Percentiles rank a stretch among this genome's conserved stretches.
Conservation (phyloP, 2,329 filamentous ascomycete genomes). For the Diplodia seriata region DNA sequence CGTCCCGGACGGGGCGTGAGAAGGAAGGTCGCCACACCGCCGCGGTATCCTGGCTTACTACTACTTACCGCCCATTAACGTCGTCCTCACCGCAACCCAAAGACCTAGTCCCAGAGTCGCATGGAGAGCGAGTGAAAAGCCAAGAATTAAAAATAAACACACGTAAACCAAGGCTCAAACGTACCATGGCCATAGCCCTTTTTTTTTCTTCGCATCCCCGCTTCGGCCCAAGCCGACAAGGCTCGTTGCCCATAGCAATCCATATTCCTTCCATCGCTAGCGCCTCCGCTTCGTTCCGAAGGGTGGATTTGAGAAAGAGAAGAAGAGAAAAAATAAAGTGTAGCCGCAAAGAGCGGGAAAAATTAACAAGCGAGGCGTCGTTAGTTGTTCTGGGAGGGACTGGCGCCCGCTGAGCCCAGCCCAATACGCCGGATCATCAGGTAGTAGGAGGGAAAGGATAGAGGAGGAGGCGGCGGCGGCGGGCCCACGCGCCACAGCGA, state of each 20-base stretch:
- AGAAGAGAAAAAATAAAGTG: too few relatives aligned
- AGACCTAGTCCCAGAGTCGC: background rate
- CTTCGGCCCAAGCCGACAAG: background rate
- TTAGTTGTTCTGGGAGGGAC: too few relatives aligned
- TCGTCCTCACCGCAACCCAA: background rate
- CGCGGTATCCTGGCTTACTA: background rate
- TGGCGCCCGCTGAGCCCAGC: too few relatives aligned
- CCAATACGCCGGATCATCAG: too few relatives aligned
- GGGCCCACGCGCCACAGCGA: too few relatives aligned
- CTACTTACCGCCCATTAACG: background rate
- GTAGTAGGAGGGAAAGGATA: too few relatives aligned
- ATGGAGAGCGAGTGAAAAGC: background rate
- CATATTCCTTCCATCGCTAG: background rate
- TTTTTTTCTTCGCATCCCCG: background rate
- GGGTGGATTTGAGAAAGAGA: too few relatives aligned
- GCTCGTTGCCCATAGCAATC: background rate
- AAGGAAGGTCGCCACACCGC: constrained; percentile 2
- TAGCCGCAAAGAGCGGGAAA: too few relatives aligned
- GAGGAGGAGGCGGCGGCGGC: too few relatives aligned
- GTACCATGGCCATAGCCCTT: background rate
- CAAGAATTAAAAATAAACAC: background rate
- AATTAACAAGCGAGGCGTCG: too few relatives aligned
- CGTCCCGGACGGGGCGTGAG: background rate
- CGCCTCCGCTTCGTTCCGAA: background rate
- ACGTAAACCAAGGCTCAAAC: background rate